These are phyloP conservation scores for Kickxella alabastrina DNA, from an alignment of 192 early-diverging fungal species.

Conservation along the genomic window DNA sequence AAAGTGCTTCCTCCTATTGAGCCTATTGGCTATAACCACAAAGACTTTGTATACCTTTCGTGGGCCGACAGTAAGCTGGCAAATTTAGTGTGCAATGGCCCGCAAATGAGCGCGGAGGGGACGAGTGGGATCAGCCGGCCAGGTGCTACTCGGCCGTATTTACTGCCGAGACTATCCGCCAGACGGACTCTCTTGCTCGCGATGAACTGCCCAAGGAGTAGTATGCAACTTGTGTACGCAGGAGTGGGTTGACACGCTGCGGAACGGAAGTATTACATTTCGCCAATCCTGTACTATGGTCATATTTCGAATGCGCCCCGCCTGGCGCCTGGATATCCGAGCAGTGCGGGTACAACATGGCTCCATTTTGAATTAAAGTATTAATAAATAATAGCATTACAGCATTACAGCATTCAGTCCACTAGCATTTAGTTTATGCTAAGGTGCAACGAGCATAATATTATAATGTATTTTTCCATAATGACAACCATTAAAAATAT, in stretches of 20 bases:
- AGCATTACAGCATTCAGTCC: too few species aligned
- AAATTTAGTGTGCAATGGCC: constrained; percentile 30
- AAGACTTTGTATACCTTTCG: constrained; percentile 37
- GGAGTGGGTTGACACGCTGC: constrained; percentile 31
- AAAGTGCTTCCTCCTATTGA: constrained; percentile 7
- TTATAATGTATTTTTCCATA: too few species aligned
- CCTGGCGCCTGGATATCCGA: constrained; percentile 49
- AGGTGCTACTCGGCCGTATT: constrained; percentile 38
- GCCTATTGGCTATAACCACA: constrained; percentile 44
- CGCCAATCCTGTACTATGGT: constrained; percentile 47
- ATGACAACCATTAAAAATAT: too few species aligned
- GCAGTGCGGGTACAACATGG: constrained; percentile 35
- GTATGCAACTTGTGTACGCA: constrained; percentile 37
- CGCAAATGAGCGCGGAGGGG: constrained; percentile 1
- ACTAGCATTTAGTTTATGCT: too few species aligned
- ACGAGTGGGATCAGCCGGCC: constrained; percentile 8
- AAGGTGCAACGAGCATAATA: too few species aligned
- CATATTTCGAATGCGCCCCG: constrained; percentile 39
- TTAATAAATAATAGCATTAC: too few species aligned
- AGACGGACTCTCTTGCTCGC: constrained; percentile 8
- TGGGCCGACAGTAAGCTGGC: constrained; percentile 34
- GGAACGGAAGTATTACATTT: constrained; percentile 20
- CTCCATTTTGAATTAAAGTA: constrained; percentile 10
- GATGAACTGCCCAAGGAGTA: constrained; percentile 4
- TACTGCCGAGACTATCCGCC: constrained; percentile 27